These are phyloP conservation scores for Fusarium poae DNA, from an alignment of 2,329 filamentous ascomycete species.

Conservation along the genomic window DNA sequence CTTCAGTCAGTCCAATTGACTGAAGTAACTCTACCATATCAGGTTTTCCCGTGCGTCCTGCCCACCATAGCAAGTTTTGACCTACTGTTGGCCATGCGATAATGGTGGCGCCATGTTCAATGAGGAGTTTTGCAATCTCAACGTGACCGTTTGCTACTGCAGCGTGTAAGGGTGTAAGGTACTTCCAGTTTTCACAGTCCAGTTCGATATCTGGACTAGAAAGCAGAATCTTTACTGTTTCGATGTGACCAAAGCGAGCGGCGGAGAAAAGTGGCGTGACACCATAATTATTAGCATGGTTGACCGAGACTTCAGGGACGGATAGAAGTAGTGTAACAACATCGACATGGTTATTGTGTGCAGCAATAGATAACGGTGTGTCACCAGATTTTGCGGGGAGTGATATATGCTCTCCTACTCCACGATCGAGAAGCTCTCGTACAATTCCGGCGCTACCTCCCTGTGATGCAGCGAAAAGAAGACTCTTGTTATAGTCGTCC, in stretches of 20 bases:
- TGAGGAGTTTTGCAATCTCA: not conserved
- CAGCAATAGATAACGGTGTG: accelerated
- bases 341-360: accelerated
- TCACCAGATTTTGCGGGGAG: accelerated
- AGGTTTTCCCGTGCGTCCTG: accelerated
- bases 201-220: accelerated
- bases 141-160: not conserved
- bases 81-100: not conserved
- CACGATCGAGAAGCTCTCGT: accelerated
- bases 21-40: not conserved
- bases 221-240: accelerated
- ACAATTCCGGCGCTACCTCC: not conserved
- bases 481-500: not conserved
- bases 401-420: not conserved
- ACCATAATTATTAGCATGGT: accelerated
- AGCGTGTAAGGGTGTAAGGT: accelerated
- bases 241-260: not conserved
- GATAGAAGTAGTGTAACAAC: accelerated
- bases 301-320: accelerated
- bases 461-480: not conserved
- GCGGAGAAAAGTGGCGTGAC: not conserved
- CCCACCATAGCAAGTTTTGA: not conserved
- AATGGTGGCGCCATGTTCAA: accelerated
- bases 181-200: not conserved
- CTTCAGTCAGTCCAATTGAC: not conserved